phyloP scores from a whole-genome alignment of 2,329 filamentous ascomycete species.

The Bipolaris gigantea region DNA sequence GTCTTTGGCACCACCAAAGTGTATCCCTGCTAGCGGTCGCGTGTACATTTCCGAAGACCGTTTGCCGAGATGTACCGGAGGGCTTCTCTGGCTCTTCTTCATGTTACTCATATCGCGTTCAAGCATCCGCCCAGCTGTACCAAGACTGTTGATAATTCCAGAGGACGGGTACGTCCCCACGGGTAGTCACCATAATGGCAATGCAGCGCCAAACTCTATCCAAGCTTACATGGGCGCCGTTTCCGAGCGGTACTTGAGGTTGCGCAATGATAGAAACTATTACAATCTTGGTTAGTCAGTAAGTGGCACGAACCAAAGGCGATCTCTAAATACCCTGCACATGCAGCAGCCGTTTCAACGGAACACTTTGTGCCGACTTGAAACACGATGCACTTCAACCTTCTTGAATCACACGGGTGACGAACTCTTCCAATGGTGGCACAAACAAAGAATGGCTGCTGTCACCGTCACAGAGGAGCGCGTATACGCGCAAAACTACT shows the following conservation, averaged over 20 bases:
- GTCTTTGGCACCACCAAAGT: background rate
- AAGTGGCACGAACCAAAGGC: background rate
- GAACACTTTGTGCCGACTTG: background rate
- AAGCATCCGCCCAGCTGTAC: slow-evolving; percentile 16
- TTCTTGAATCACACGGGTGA: background rate
- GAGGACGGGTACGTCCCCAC: background rate
- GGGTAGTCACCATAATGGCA: background rate
- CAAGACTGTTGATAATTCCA: slow-evolving; percentile 9
- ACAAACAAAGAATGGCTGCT: background rate
- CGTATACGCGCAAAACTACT: background rate
- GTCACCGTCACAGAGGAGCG: background rate
- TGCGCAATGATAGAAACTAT: background rate
- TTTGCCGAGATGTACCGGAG: background rate
- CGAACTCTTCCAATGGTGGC: background rate
- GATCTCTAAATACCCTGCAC: background rate
- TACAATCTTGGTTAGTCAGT: background rate
- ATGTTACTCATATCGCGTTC: background rate
- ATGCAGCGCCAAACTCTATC: slow-evolving; percentile 4
- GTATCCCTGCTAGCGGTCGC: background rate
- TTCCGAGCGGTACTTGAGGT: background rate
- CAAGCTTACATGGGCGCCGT: slow-evolving; percentile 5
- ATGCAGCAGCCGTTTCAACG: background rate
- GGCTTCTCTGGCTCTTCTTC: background rate
- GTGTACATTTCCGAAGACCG: no score
- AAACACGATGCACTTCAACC: background rate